These are phyloP conservation scores for Populus trichocarpa DNA, from an alignment of 441 rosid species.

Conservation along the genomic window DNA sequence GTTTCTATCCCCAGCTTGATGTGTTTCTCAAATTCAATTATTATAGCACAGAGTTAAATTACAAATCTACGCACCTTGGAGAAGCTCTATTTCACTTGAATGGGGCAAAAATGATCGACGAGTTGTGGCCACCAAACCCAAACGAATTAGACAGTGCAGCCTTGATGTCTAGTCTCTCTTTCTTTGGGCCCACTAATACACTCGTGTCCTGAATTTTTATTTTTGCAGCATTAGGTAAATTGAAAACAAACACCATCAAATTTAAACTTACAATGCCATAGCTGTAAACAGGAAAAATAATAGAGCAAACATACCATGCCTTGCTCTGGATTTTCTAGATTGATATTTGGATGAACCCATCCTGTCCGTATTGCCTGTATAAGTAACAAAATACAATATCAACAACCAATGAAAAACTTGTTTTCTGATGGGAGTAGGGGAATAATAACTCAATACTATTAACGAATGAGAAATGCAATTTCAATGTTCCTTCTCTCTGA, in stretches of 20 bases:
- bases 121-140: conserved; percentile 99
- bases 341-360: conserved; percentile 98
- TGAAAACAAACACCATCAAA: neutral
- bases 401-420: neutral
- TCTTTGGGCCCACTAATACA: conserved; percentile 83
- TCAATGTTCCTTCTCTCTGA: neutral
- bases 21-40: neutral
- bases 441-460: neutral
- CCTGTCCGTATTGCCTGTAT: conserved; percentile 90
- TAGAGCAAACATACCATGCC: conserved; percentile 62
- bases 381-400: conserved; percentile 14
- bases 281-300: neutral
- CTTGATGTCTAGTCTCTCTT: conserved; percentile 78
- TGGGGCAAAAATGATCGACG: conserved; percentile 87
- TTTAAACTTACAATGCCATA: neutral
- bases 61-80: conserved; percentile 3
- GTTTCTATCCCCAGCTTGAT: neutral
- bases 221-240: conserved; percentile 1
- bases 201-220: conserved; percentile 54
- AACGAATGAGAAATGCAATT: neutral
- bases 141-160: conserved; percentile 94
- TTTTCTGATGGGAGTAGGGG: neutral
- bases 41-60: neutral
- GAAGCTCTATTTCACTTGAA: conserved; percentile 51
- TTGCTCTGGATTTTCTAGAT: conserved; percentile 80